A percentile compares a stretch with the other conserved stretches of the same genome.
Conservation (phyloP, 495 filamentous ascomycete genomes). For the Xylaria bambusicola region DNA sequence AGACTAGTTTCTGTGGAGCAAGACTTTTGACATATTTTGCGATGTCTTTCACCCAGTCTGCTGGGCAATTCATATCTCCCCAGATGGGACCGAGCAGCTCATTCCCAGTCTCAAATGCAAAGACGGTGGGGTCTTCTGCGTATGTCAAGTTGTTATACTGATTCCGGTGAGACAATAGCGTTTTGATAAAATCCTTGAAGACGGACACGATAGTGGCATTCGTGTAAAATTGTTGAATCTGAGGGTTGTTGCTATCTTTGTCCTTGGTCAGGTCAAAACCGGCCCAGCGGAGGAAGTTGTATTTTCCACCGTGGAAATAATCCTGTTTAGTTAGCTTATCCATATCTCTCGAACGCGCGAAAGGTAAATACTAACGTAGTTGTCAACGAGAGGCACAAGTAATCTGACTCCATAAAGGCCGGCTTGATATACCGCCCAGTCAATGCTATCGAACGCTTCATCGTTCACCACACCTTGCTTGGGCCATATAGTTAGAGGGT, state of each 20-base stretch:
- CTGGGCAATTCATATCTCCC: constrained; percentile 53
- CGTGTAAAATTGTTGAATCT: constrained; percentile 55
- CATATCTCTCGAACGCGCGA: no score
- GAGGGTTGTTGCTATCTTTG: constrained; percentile 38
- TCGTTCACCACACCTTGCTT: constrained; percentile 47
- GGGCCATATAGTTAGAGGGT: constrained; percentile 54
- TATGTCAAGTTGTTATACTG: constrained; percentile 57
- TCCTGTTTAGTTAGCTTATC: constrained; percentile 32
- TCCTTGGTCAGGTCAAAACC: constrained; percentile 50
- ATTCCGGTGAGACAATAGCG: constrained; percentile 53
- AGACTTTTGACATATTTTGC: constrained; percentile 50
- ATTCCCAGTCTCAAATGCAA: constrained; percentile 58
- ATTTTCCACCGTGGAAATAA: constrained; percentile 62
- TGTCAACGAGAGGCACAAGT: constrained; percentile 52
- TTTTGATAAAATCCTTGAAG: constrained; percentile 56
- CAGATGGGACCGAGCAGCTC: constrained; percentile 53
- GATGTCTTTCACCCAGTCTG: constrained; percentile 51
- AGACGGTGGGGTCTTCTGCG: constrained; percentile 58
- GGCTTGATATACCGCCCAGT: constrained; percentile 59
- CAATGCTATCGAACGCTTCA: constrained; percentile 51
- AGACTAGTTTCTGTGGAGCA: constrained; percentile 50
- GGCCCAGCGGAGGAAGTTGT: constrained; percentile 54
- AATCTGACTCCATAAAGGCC: constrained; percentile 50
- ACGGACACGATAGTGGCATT: constrained; percentile 46
- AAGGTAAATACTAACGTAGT: constrained; percentile 35